Evolutionary conservation across 2,329 filamentous ascomycete species (phyloP), one percentile per base, ranked within the genome.

Genomic region (Seiridium cupressi): DNA sequence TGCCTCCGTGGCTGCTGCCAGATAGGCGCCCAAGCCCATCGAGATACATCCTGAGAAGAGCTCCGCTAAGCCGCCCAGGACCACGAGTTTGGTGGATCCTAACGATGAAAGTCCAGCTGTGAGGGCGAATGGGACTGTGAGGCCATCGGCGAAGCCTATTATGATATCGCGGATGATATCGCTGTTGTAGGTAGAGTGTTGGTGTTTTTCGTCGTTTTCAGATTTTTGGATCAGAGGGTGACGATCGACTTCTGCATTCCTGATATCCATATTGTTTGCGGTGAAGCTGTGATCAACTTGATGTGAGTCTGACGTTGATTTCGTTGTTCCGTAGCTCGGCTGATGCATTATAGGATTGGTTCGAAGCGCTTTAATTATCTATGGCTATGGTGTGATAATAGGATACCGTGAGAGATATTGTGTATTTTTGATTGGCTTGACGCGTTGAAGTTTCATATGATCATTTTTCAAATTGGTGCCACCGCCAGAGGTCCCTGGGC

Each of bases 81-180:
- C 74, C 13, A 83, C 80, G 1, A 82, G 71, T 53, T 75, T 79
- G 31, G 79, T 77, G 10, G 46, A 35, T 5, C 79, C 79, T 48
- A 82, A 67, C 1, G 74, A 72, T 6, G 72, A 75, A 2, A 88
- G 71, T 4, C 85, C 86, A 2, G 86, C 85, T 1, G 84, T 87
- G 9, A 88, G 73, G 1, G 85, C 85, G 66, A 88, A 88, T 0
- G 85, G 85, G 0, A 88, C 85, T 0, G 85, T 88, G 64, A 88
- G 75, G 4, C 85, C 85, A 70, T 88, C 85, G 0, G 84, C 83
- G 46, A 88, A 77, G 26, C 85, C 85, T 67, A 88, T 85, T 35
- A 86, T 87, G 32, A 82, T 78, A 71, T 87, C 84, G 26, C 57
- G 57, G 3, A 59, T 34, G 8, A 59, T 32, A 13, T 8, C 55